Evolutionary conservation across 2,329 filamentous ascomycete species (phyloP).

Genomic region (Hypoxylon sp.): DNA sequence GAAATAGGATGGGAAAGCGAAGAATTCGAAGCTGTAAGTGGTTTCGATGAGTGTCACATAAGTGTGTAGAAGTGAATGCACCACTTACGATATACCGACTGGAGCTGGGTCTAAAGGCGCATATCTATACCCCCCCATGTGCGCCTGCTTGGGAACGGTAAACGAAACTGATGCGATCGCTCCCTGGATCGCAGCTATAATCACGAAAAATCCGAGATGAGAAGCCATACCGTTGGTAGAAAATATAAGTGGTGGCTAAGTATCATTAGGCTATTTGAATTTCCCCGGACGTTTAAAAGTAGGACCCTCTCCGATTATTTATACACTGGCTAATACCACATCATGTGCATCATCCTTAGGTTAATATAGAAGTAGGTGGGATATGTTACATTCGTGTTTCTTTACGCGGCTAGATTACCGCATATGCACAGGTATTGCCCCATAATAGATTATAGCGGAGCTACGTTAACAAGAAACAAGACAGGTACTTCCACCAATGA

Average conservation of each 20-base stretch:
- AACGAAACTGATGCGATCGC: slow-evolving; percentile 51
- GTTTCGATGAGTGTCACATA: slow-evolving; percentile 5
- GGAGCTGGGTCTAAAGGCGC: slow-evolving; percentile 58
- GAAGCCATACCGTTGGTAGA: slow-evolving; percentile 23
- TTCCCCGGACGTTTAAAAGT: neutral
- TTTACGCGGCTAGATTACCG: slow-evolving; percentile 13
- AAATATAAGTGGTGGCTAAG: slow-evolving; percentile 14
- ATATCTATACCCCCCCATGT: slow-evolving; percentile 47
- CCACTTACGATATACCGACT: slow-evolving; percentile 61
- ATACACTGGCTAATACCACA: slow-evolving; percentile 2
- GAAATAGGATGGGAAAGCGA: slow-evolving; percentile 68
- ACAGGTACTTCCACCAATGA: slow-evolving; percentile 29
- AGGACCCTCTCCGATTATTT: neutral
- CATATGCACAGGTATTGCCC: neutral
- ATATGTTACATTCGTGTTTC: slow-evolving; percentile 24
- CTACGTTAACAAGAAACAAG: neutral
- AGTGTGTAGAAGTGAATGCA: neutral
- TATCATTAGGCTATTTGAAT: slow-evolving; percentile 36
- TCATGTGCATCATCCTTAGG: slow-evolving; percentile 15
- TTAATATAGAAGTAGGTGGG: slow-evolving; percentile 16
- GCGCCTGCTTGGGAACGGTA: slow-evolving; percentile 50
- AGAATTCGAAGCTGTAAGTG: slow-evolving; percentile 64
- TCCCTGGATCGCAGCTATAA: slow-evolving; percentile 31
- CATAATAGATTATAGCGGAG: neutral
- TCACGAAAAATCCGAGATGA: slow-evolving; percentile 10